phyloP scores from a whole-genome alignment of 164 flowering plant species.

The Magnolia kwangsiensis region DNA sequence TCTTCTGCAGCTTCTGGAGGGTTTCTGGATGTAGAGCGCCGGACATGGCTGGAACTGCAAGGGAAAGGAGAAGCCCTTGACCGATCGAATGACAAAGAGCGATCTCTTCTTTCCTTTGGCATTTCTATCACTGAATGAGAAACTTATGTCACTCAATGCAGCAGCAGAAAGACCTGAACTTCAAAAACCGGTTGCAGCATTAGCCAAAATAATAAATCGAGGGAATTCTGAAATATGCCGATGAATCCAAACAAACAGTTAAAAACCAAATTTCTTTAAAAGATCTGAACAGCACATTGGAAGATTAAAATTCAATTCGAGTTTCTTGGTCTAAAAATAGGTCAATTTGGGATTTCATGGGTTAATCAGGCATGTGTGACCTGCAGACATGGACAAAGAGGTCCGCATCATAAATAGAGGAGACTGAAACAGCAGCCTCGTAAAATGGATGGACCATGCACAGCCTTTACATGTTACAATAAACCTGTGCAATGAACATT shows the following conservation, averaged over 20 bases:
- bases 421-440: no score
- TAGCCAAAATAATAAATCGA: background rate
- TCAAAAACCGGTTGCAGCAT: background rate
- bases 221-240: background rate
- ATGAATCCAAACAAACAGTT: background rate
- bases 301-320: background rate
- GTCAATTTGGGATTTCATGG: no score
- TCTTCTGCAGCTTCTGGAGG: slow-evolving; percentile 34
- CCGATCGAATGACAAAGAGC: slow-evolving; percentile 52
- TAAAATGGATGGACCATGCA: no score
- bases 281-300: background rate
- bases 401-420: no score
- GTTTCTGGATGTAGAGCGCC: slow-evolving; percentile 31
- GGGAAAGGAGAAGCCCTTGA: slow-evolving; percentile 56
- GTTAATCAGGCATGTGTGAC: no score
- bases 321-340: background rate
- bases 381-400: no score
- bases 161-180: background rate
- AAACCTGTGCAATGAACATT: no score
- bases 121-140: slow-evolving; percentile 20
- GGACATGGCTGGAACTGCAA: slow-evolving; percentile 49
- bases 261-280: background rate
- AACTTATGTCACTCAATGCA: background rate
- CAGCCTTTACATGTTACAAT: no score
- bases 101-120: slow-evolving; percentile 76